phyloP scores from a whole-genome alignment of 257 asterid genomes.

The Gardenia jasminoides region DNA sequence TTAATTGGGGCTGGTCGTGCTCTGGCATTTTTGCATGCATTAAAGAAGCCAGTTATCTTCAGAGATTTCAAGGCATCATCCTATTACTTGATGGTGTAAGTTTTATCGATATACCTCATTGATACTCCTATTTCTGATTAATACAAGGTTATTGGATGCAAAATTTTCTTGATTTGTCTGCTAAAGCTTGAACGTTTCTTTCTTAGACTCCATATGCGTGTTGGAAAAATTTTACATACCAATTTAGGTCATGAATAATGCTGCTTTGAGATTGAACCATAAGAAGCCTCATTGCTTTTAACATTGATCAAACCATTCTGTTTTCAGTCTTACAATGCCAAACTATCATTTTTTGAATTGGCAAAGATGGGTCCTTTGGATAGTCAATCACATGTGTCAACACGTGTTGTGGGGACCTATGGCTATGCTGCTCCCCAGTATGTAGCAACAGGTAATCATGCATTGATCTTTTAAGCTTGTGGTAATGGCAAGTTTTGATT shows the following conservation, averaged over 20 bases:
- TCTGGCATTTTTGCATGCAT: slow-evolving; percentile 60
- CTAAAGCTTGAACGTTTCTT: neutral
- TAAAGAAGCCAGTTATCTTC: slow-evolving; percentile 55
- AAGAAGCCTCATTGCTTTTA: slow-evolving; percentile 1
- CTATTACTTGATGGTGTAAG: slow-evolving; percentile 75
- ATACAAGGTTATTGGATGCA: neutral
- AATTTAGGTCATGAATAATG: no score
- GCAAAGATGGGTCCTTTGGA: slow-evolving; percentile 63
- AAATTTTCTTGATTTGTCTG: no score
- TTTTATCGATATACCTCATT: neutral
- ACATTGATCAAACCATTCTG: neutral
- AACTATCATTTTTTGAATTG: slow-evolving; percentile 67
- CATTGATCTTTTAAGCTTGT: neutral
- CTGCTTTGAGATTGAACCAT: neutral
- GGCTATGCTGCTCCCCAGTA: slow-evolving; percentile 85
- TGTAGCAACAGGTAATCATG: slow-evolving; percentile 51
- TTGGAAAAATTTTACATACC: neutral
- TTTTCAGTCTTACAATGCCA: slow-evolving; percentile 59
- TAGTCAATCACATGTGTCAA: slow-evolving; percentile 59
- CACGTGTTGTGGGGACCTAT: slow-evolving; percentile 63
- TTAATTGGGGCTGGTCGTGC: slow-evolving; percentile 68
- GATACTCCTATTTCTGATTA: neutral
- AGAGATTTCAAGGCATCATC: slow-evolving; percentile 78
- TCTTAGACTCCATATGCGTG: no score
- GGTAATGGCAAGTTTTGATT: no score